Percentiles rank a stretch among this genome's conserved stretches.
Evolutionary conservation across 305 asterid species (phyloP).

Genomic region (Euphrasia arctica): DNA sequence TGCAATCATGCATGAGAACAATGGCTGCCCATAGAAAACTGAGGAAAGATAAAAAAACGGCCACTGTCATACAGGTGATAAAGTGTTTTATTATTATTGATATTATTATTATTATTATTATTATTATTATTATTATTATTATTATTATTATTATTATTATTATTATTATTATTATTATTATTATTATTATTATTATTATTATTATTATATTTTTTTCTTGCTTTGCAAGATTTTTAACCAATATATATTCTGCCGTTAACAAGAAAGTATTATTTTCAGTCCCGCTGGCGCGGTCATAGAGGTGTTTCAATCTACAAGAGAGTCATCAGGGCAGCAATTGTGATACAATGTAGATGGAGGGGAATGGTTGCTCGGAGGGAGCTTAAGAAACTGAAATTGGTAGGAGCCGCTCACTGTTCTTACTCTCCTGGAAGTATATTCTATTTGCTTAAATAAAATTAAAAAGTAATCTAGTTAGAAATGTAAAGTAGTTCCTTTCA

Average conservation of each 20-base stretch:
- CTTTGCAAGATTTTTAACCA: slow-evolving; percentile 17
- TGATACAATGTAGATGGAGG: slow-evolving; percentile 87
- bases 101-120: not conserved
- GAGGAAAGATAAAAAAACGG: slow-evolving; percentile 58
- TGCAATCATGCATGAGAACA: slow-evolving; percentile 74
- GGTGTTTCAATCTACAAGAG: slow-evolving; percentile 56
- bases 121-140: slow-evolving; percentile 1
- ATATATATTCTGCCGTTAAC: slow-evolving; percentile 27
- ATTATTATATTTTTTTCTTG: slow-evolving; percentile 14
- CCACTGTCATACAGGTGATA: slow-evolving; percentile 72
- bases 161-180: not conserved
- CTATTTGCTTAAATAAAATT: not conserved
- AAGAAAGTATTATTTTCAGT: slow-evolving; percentile 46
- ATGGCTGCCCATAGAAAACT: slow-evolving; percentile 58
- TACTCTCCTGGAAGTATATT: slow-evolving; percentile 17
- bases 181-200: slow-evolving; percentile 2
- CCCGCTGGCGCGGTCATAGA: slow-evolving; percentile 82
- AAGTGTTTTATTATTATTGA: not conserved
- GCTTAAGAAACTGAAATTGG: slow-evolving; percentile 76
- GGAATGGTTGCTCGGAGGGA: slow-evolving; percentile 71
- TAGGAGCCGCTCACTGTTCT: slow-evolving; percentile 30
- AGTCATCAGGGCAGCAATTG: slow-evolving; percentile 56
- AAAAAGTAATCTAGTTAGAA: not conserved
- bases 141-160: not conserved
- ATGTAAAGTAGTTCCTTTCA: not conserved